Percentiles rank a stretch among this genome's conserved stretches.
Evolutionary conservation across 2,329 filamentous ascomycete genomes (phyloP).

Genomic region (Pseudopyricularia javanii): DNA sequence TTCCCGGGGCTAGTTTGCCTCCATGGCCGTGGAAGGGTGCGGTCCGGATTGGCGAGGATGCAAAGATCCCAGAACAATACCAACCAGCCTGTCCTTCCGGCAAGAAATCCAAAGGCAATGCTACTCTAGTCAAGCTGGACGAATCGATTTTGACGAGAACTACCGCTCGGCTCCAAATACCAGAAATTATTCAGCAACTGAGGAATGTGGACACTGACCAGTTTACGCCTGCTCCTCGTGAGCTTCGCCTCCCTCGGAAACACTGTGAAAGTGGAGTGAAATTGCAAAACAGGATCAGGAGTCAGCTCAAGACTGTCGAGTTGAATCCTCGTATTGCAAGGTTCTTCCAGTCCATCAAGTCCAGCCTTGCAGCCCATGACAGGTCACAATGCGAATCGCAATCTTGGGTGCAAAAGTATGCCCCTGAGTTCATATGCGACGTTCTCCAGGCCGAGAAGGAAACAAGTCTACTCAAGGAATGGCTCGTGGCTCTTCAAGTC

Average conservation of each 20-base stretch:
- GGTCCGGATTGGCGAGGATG: conserved; percentile 43
- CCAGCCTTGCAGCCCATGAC: conserved; percentile 67
- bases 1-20: conserved; percentile 54
- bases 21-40: conserved; percentile 60
- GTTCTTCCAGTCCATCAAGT: conserved; percentile 47
- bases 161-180: conserved; percentile 25
- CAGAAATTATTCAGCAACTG: conserved; percentile 17
- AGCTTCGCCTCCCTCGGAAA: conserved; percentile 40
- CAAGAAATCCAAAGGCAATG: conserved; percentile 38
- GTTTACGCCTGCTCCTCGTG: conserved; percentile 30
- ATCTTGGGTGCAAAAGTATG: conserved; percentile 77
- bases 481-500: conserved; percentile 67
- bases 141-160: conserved; percentile 30
- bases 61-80: background rate
- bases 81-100: conserved; percentile 1
- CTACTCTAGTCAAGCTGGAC: conserved; percentile 21
- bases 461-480: conserved; percentile 59
- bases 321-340: conserved; percentile 37
- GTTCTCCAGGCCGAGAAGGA: conserved; percentile 68
- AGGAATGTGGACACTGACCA: conserved; percentile 22
- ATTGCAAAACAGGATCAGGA: conserved; percentile 25
- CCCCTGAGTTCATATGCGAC: conserved; percentile 54
- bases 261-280: conserved; percentile 46
- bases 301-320: background rate
- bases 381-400: conserved; percentile 59